Evolutionary conservation across 2,329 filamentous ascomycete species (phyloP), one percentile per base, ranked within the genome.

Genomic region (Talaromyces islandicus): DNA sequence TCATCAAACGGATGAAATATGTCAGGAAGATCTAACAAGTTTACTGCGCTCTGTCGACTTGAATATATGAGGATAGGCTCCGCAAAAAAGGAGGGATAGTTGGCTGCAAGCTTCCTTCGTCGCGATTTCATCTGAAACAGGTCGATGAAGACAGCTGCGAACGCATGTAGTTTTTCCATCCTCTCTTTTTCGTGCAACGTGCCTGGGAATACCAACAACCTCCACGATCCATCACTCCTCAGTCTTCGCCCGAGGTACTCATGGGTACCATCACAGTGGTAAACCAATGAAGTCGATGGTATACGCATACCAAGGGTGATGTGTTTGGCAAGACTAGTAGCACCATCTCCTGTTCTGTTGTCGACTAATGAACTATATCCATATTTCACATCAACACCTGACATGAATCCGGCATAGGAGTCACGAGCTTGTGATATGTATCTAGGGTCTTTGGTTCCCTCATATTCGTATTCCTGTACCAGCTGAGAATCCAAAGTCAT

Each of bases 401-500:
- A 51, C 59, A 64, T 64, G 10, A 61, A 63, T 12, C 63, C 63
- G n/a, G 61, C 35, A 50, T 54, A 64, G 14, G 57, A 5, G 7
- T 61, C 59, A 19, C 63, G 63, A n/a, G 56, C 53, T 41, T 63
- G 41, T 27, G 57, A 57, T 19, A 60, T 52, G 24, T 57, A 35
- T 2, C 32, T 43, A n/a, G 38, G 29, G 9, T 25, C 35, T 30
- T 52, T 56, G 4, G 24, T 52, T 19, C 51, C 41, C 27, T 60
- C 35, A 0, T 58, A 11, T 21, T 64, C 57, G 27, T 63, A 63
- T 51, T 57, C 60, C 25, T 57, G 27, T 4, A 62, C 60, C 6
- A 65, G 60, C 17, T 7, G 38, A 1, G 6, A n/a, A 59, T 73
- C 71, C 12, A 71, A 71, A 2, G 62, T 60, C 43, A 72, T 72